Conservation (phyloP, 164 flowering plant species). For the Aristolochia californica region DNA sequence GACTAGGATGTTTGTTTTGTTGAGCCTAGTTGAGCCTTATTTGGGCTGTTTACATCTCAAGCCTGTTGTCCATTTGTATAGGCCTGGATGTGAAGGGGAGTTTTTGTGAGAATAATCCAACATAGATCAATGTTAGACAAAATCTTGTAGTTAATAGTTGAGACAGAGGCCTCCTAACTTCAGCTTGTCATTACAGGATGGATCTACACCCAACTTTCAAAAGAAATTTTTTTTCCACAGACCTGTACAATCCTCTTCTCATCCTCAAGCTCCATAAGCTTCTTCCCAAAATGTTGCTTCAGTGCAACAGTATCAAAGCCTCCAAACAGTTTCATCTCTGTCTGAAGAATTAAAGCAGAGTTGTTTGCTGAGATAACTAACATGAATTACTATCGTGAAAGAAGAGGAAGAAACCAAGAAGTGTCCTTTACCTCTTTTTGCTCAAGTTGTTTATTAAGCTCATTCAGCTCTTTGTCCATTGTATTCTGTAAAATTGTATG, state of each 20-base stretch:
- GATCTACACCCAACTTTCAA: neutral
- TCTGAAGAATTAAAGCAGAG: conserved; percentile 32
- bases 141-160: conserved; percentile 2
- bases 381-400: neutral
- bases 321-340: conserved; percentile 91
- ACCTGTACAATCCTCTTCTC: conserved; percentile 93
- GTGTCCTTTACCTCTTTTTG: conserved; percentile 68
- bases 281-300: conserved; percentile 97
- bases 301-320: conserved; percentile 65
- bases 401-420: neutral
- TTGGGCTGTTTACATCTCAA: too few species aligned
- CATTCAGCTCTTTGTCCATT: conserved; percentile 90
- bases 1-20: too few species aligned
- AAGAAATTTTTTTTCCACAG: conserved; percentile 7
- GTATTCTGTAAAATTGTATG: conserved; percentile 72
- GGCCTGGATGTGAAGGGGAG: too few species aligned
- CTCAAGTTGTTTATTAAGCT: conserved; percentile 76
- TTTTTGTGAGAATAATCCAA: too few species aligned
- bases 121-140: too few species aligned
- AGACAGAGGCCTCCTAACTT: conserved; percentile 2
- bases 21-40: too few species aligned
- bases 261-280: conserved; percentile 85
- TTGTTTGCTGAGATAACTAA: neutral
- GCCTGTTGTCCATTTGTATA: too few species aligned
- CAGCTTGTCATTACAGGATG: neutral